Evolutionary conservation across 768 basidiomycete genomes (phyloP).

Genomic region (Mycena chlorophos): DNA sequence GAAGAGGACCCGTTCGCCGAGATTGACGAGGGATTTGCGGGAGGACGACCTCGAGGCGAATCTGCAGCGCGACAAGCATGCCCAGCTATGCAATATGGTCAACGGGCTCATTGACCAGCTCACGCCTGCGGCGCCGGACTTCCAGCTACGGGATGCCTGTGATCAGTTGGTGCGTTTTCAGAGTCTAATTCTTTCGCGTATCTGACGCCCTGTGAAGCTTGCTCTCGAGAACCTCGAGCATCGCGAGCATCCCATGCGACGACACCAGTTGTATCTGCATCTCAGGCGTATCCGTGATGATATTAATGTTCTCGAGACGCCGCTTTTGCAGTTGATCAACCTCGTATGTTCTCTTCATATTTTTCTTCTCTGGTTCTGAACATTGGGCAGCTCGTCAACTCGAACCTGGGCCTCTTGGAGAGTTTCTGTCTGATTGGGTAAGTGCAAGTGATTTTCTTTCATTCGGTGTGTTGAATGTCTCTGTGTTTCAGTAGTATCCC

Average conservation of each 20-base stretch:
- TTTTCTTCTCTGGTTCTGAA: conserved; percentile 31
- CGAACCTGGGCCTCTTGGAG: conserved; percentile 84
- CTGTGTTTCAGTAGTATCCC: conserved; percentile 73
- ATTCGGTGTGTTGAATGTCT: conserved; percentile 10
- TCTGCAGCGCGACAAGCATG: conserved; percentile 89
- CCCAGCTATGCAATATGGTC: conserved; percentile 78
- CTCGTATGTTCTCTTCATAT: conserved; percentile 49
- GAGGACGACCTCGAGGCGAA: conserved; percentile 93
- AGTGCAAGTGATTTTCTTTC: conserved; percentile 25
- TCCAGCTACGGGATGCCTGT: conserved; percentile 80
- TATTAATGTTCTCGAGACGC: conserved; percentile 86
- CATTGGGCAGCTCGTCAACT: conserved; percentile 57
- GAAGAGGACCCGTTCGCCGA: conserved; percentile 98
- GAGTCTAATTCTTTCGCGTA: not conserved
- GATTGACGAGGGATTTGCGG: conserved; percentile 92
- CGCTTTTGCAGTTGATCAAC: conserved; percentile 86
- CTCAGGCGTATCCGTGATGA: conserved; percentile 92
- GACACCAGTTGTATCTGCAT: conserved; percentile 87
- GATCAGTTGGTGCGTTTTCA: conserved; percentile 74
- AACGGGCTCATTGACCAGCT: conserved; percentile 87
- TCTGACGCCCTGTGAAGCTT: conserved; percentile 46
- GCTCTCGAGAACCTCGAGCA: too few relatives aligned
- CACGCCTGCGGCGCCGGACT: conserved; percentile 77
- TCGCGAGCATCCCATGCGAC: conserved; percentile 81
- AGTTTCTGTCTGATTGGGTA: conserved; percentile 92